Evolutionary conservation across 768 basidiomycete genomes (phyloP).

Genomic region (Pleurotus djamor): DNA sequence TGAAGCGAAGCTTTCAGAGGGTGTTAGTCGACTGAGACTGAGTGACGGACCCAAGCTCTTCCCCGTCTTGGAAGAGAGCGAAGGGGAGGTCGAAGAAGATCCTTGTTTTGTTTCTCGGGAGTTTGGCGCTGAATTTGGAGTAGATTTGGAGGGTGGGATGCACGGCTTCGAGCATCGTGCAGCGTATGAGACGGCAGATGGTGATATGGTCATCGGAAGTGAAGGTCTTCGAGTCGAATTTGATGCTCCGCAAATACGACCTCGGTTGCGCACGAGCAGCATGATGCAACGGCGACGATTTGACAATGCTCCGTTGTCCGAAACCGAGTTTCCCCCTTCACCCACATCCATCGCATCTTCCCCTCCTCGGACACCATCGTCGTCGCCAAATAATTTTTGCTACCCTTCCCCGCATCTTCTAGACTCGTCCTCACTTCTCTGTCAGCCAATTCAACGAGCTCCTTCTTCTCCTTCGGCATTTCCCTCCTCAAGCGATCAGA

Average conservation of each 20-base stretch:
- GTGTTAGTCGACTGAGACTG: conserved; percentile 10
- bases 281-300: conserved; percentile 24
- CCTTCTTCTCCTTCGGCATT: not conserved
- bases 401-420: conserved; percentile 9
- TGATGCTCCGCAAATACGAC: conserved; percentile 23
- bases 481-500: not conserved
- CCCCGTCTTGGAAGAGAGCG: conserved; percentile 38
- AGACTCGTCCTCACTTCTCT: conserved; percentile 16
- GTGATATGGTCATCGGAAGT: not conserved
- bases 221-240: conserved; percentile 15
- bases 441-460: conserved; percentile 14
- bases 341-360: not conserved
- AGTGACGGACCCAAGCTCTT: conserved; percentile 25
- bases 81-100: conserved; percentile 23
- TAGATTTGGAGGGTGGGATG: conserved; percentile 25
- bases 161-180: conserved; percentile 13
- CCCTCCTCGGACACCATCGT: conserved; percentile 1
- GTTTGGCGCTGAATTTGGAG: conserved; percentile 28
- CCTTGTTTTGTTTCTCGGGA: conserved; percentile 19
- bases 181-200: conserved; percentile 6
- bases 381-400: conserved; percentile 7
- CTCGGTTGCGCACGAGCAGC: conserved; percentile 31
- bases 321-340: conserved; percentile 2
- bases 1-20: conserved; percentile 9
- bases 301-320: conserved; percentile 1